These are phyloP conservation scores for Triticum aestivum DNA, from an alignment of 176 grass and related monocot genomes.

Conservation along the genomic window DNA sequence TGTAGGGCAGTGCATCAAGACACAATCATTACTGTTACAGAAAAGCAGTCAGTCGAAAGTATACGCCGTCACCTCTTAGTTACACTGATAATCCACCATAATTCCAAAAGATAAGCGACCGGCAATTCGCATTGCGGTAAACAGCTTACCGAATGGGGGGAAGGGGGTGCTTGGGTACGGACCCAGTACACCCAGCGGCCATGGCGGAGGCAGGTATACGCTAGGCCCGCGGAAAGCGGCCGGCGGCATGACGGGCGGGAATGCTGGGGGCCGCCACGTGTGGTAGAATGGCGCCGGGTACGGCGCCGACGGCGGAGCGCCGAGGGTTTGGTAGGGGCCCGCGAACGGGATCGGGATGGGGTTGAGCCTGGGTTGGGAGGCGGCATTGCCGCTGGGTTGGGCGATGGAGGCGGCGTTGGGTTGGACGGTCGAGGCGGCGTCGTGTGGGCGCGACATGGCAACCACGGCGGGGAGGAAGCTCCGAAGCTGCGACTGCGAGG, in stretches of 20 bases:
- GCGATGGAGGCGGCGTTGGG: not conserved
- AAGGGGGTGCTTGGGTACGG: not conserved
- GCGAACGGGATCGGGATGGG: slow-evolving; percentile 21
- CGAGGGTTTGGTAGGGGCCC: slow-evolving; percentile 18
- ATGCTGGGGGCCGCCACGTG: slow-evolving; percentile 17
- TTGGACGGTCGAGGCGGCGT: not conserved
- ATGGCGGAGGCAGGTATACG: not conserved
- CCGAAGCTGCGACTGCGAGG: too few species aligned
- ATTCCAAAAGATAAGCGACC: not conserved
- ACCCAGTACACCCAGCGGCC: not conserved
- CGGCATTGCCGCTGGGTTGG: not conserved
- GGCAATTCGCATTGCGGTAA: not conserved
- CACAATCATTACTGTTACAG: slow-evolving; percentile 43
- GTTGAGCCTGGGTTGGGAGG: not conserved
- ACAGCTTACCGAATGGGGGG: not conserved
- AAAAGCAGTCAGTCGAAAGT: slow-evolving; percentile 10
- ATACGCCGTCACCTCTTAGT: not conserved
- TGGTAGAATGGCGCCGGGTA: slow-evolving; percentile 19
- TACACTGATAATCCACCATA: not conserved
- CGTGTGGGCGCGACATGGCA: not conserved
- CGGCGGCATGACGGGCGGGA: slow-evolving; percentile 12
- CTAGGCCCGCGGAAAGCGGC: slow-evolving; percentile 19
- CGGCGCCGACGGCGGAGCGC: slow-evolving; percentile 23
- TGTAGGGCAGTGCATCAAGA: slow-evolving; percentile 20
- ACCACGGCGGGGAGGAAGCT: not conserved